Percentiles rank a stretch among this genome's conserved stretches.
phyloP scores from a whole-genome alignment of 2,329 filamentous ascomycete genomes.

The Pleurostoma richardsiae region DNA sequence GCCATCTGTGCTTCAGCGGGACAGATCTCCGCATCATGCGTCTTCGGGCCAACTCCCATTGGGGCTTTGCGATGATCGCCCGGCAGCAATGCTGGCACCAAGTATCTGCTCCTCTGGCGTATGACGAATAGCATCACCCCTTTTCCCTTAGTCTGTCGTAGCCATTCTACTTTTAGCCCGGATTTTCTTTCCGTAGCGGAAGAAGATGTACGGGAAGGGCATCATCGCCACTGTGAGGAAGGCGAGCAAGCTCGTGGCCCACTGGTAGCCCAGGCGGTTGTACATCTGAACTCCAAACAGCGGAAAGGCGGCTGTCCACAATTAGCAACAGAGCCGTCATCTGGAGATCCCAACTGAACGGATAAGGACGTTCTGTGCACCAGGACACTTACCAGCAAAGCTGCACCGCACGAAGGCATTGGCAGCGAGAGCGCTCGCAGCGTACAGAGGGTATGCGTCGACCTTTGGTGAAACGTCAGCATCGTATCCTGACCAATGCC shows the following conservation, averaged over 20 bases:
- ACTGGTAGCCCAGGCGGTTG: slow-evolving; percentile 61
- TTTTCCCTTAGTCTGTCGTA: slow-evolving; percentile 12
- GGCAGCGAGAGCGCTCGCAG: slow-evolving; percentile 74
- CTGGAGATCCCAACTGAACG: slow-evolving; percentile 13
- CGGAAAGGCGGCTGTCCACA: slow-evolving; percentile 60
- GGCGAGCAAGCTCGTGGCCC: slow-evolving; percentile 59
- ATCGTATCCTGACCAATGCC: slow-evolving; percentile 17
- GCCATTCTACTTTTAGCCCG: slow-evolving; percentile 51
- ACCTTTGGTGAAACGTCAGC: slow-evolving; percentile 39
- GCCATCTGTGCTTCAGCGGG: no score
- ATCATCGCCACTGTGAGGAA: slow-evolving; percentile 58
- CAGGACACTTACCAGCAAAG: slow-evolving; percentile 57
- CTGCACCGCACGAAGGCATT: slow-evolving; percentile 74
- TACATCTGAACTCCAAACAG: slow-evolving; percentile 75
- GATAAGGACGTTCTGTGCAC: slow-evolving; percentile 7
- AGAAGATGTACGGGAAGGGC: slow-evolving; percentile 61
- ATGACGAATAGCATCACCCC: no score
- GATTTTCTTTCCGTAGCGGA: slow-evolving; percentile 53
- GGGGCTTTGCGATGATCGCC: no score
- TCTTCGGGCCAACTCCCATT: no score
- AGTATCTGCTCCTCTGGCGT: no score
- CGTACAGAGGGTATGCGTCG: slow-evolving; percentile 72
- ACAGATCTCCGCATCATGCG: no score
- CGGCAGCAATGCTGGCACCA: no score
- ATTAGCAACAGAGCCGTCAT: slow-evolving; percentile 6